phyloP scores from a whole-genome alignment of 805 yeast genomes.

The Teunomyces funiuensis region DNA sequence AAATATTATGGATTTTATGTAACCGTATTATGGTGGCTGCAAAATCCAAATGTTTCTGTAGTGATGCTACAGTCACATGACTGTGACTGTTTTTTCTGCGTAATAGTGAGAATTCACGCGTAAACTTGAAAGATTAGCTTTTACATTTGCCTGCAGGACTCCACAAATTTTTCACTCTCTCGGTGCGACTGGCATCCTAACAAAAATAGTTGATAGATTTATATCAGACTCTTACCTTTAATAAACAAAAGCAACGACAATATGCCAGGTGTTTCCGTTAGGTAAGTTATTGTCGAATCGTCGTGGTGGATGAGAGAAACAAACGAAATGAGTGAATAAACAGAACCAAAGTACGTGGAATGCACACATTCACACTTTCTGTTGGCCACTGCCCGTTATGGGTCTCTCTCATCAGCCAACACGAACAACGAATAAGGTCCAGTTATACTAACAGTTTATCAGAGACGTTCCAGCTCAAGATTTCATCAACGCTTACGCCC shows the following conservation, averaged over 20 bases:
- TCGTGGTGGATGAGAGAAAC: conserved; percentile 26
- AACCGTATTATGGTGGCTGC: too few species aligned
- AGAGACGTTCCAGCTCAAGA: conserved; percentile 99
- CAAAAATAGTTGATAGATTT: conserved; percentile 2
- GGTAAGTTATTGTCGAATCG: conserved; percentile 58
- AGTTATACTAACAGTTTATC: conserved; percentile 35
- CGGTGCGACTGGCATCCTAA: conserved; percentile 24
- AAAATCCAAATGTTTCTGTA: too few species aligned
- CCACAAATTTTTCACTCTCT: conserved; percentile 20
- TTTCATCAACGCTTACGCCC: conserved; percentile 99
- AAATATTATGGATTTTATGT: too few species aligned
- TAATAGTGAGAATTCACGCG: not conserved
- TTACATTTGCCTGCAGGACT: not conserved
- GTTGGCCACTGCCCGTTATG: conserved; percentile 1
- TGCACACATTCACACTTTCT: conserved; percentile 5
- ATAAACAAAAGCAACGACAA: conserved; percentile 37
- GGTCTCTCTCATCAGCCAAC: conserved; percentile 3
- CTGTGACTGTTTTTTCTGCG: conserved; percentile 7
- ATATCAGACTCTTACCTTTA: conserved; percentile 11
- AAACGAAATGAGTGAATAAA: conserved; percentile 1
- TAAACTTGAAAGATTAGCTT: not conserved
- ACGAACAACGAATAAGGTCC: conserved; percentile 8
- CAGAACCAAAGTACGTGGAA: conserved; percentile 5
- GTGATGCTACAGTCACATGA: not conserved
- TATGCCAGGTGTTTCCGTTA: conserved; percentile 98